Conservation (phyloP, 2,329 filamentous ascomycete species). For the Rutstroemia sydowiana region DNA sequence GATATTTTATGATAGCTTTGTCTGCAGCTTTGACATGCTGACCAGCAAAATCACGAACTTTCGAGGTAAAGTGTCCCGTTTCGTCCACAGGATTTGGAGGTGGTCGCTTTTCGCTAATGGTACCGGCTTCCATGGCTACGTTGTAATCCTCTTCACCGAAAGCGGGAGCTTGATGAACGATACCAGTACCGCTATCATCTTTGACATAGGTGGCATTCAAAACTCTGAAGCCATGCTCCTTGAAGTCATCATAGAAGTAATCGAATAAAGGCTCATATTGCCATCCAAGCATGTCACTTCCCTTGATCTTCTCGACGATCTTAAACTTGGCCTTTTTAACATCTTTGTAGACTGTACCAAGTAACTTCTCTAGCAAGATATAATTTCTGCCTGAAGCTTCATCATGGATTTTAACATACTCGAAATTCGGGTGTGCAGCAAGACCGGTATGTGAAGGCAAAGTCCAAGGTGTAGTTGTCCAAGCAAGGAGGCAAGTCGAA, state of each 20-base stretch:
- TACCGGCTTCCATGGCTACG: conserved; percentile 65
- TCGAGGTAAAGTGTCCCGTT: conserved; percentile 67
- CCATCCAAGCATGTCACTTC: conserved; percentile 73
- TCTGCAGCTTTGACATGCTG: conserved; percentile 89
- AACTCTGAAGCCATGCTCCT: conserved; percentile 75
- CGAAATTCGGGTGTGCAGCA: conserved; percentile 72
- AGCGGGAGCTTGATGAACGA: conserved; percentile 88
- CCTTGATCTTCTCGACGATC: conserved; percentile 70
- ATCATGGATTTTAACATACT: conserved; percentile 82
- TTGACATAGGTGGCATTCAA: conserved; percentile 82
- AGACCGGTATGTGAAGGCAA: conserved; percentile 74
- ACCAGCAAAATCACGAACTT: conserved; percentile 74
- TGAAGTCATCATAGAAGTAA: conserved; percentile 86
- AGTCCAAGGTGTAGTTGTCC: conserved; percentile 58
- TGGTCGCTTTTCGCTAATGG: conserved; percentile 67
- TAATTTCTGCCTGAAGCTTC: conserved; percentile 77
- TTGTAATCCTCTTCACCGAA: conserved; percentile 97
- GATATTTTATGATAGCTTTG: conserved; percentile 83
- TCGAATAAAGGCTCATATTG: conserved; percentile 83
- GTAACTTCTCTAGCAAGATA: conserved; percentile 73
- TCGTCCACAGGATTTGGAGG: conserved; percentile 93
- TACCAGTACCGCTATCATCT: conserved; percentile 81
- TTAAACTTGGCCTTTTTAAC: conserved; percentile 93
- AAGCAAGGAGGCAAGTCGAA: conserved; percentile 58
- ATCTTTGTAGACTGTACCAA: conserved; percentile 84